Conservation (phyloP, 345 rosid genomes). For the Euphorbia pulcherrima region DNA sequence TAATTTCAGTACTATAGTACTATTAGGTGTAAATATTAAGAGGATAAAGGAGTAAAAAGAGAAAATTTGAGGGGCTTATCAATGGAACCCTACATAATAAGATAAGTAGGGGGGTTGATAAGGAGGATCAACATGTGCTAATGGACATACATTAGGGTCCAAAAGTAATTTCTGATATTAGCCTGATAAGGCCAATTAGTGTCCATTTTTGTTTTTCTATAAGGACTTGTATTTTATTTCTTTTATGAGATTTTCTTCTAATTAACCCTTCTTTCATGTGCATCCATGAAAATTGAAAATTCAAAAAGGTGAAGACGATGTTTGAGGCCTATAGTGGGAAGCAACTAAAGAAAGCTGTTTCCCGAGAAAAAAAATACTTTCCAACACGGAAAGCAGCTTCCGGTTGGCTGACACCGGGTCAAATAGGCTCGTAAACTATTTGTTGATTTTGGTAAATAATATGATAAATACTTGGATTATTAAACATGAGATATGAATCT, state of each 20-base stretch:
- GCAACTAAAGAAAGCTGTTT: too few species aligned
- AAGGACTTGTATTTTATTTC: constrained; percentile 4
- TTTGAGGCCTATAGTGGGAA: too few species aligned
- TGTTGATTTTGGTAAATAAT: too few species aligned
- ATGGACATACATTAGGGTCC: constrained; percentile 12
- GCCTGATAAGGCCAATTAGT: constrained; percentile 7
- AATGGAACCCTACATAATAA: constrained; percentile 5
- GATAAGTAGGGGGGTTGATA: constrained; percentile 20
- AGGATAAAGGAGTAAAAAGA: background rate
- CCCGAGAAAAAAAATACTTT: too few species aligned
- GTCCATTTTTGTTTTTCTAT: background rate
- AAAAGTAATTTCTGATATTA: constrained; percentile 5
- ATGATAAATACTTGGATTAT: too few species aligned
- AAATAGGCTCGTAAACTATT: too few species aligned
- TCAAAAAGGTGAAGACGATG: too few species aligned
- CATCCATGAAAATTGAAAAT: too few species aligned
- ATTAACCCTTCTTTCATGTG: background rate
- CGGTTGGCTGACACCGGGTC: too few species aligned
- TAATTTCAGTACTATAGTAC: background rate
- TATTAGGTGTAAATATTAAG: background rate
- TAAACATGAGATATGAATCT: too few species aligned
- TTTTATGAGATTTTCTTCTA: background rate
- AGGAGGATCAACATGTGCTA: constrained; percentile 3
- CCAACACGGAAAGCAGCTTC: too few species aligned
- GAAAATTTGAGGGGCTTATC: constrained; percentile 13